Evolutionary conservation across 441 rosid genomes (phyloP), one percentile per base, ranked within the genome.

Genomic region (Hura crepitans): DNA sequence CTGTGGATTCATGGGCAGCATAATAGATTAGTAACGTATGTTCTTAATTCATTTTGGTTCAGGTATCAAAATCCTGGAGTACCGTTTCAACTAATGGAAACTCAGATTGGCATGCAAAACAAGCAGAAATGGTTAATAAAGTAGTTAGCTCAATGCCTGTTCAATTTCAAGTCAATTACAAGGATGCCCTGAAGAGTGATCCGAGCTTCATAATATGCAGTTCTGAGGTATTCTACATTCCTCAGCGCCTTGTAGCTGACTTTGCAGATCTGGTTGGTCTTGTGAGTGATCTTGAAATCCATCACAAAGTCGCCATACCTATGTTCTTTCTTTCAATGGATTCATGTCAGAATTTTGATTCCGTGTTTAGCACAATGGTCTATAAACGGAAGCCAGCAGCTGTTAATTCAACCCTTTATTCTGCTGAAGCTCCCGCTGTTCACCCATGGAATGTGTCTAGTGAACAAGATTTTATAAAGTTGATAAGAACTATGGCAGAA

Each of bases 261-360:
- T 93, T 86, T 71, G 73, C 77, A 0, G 98, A 93, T 74, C 97
- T 93, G 42, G 94, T 91, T 49, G 81, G 78, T 69, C 84, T 91
- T 22, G 97, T 93, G 66, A 94, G 91, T 9, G 74, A 87, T 74
- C 71, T 83, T 47, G 80, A 85, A 15, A 79, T 93, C 78, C 98
- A 93, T 81, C 76, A 91, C 72, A 90, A 93, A 71, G 89, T 93
- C 18, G 93, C 94, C 60, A 69, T 91, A 64, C 94, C 98, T 11
- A 85, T 93, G 97, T 89, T 93, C 85, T 93, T 89, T 77, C 45
- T 85, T 70, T 85, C 98, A 0, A 89, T 93, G 97, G 97, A 91
- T 85, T 80, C 80, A 0, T 84, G 86, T 10, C 85, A 83, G 83
- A 85, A 93, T 77, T 93, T 89, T 67, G 97, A 93, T 59, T 66